Conservation (phyloP, 257 asterid genomes). For the Salvia rosmarinus region DNA sequence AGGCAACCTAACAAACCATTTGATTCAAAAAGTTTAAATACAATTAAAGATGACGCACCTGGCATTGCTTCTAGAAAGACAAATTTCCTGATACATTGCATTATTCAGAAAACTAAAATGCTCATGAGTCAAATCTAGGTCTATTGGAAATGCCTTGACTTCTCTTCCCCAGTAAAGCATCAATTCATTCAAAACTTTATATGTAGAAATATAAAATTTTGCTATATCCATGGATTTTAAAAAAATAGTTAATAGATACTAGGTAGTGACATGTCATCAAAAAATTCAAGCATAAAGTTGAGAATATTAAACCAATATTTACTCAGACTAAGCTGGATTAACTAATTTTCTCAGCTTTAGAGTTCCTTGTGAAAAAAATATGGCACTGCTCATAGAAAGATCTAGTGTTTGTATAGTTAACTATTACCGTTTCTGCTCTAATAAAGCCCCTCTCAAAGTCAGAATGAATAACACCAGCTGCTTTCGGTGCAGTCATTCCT, state of each 20-base stretch:
- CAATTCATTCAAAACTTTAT: too few relatives aligned
- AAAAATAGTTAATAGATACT: neutral
- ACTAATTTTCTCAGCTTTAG: slow-evolving; percentile 1
- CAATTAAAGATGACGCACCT: neutral
- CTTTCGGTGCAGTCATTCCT: slow-evolving; percentile 99
- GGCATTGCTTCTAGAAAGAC: neutral
- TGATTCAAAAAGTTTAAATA: slow-evolving; percentile 22
- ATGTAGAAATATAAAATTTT: too few relatives aligned
- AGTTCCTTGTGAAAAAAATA: slow-evolving; percentile 14
- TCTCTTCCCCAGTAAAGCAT: too few relatives aligned
- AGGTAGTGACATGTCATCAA: neutral
- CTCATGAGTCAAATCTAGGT: slow-evolving; percentile 17
- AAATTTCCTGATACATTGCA: neutral
- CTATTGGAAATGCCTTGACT: slow-evolving; percentile 10
- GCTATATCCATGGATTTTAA: neutral
- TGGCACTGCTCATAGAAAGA: slow-evolving; percentile 9
- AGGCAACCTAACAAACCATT: slow-evolving; percentile 69
- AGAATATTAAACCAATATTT: neutral
- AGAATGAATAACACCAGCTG: slow-evolving; percentile 98
- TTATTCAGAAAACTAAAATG: slow-evolving; percentile 22
- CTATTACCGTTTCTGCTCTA: slow-evolving; percentile 94
- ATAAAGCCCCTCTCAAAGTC: slow-evolving; percentile 99
- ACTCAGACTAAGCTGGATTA: neutral
- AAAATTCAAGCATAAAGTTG: neutral
- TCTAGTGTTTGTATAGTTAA: slow-evolving; percentile 12